These are phyloP conservation scores for Camelina hispida DNA, from an alignment of 345 rosid genomes.

Conservation along the genomic window DNA sequence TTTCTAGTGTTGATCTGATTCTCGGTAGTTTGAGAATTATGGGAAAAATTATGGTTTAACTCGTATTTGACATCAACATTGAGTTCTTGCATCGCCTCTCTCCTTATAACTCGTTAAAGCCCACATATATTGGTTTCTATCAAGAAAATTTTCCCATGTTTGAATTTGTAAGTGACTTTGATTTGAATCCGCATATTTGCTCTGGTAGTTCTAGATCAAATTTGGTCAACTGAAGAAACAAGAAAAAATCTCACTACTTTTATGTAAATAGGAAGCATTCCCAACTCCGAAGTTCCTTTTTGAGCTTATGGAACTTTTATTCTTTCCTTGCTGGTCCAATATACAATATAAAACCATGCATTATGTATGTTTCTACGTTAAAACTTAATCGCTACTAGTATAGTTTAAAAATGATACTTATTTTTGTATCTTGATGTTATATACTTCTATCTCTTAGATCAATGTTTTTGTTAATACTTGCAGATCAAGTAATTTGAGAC, in stretches of 20 bases:
- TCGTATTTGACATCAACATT: neutral
- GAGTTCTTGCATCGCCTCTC: neutral
- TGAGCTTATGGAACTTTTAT: too few relatives aligned
- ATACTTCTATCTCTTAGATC: neutral
- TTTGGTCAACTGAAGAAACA: neutral
- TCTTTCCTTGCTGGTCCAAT: too few relatives aligned
- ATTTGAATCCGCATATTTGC: neutral
- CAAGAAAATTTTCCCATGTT: too few relatives aligned
- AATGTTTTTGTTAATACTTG: neutral
- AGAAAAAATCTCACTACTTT: too few relatives aligned
- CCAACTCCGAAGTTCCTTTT: too few relatives aligned
- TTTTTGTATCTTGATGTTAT: neutral
- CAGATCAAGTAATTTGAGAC: neutral
- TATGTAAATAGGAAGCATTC: too few relatives aligned
- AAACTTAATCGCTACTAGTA: neutral
- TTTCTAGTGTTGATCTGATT: neutral
- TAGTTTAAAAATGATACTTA: neutral
- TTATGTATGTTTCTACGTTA: too few relatives aligned
- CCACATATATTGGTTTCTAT: neutral
- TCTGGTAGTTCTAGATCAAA: neutral
- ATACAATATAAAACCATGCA: too few relatives aligned
- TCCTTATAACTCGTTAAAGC: too few relatives aligned
- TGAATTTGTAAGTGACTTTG: too few relatives aligned
- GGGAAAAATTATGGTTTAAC: neutral
- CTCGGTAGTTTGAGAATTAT: neutral